A percentile compares a stretch with the other conserved stretches of the same genome.
These are phyloP conservation scores for Aureobasidium zeae DNA, from an alignment of 2,329 filamentous ascomycete species.

Conservation along the genomic window DNA sequence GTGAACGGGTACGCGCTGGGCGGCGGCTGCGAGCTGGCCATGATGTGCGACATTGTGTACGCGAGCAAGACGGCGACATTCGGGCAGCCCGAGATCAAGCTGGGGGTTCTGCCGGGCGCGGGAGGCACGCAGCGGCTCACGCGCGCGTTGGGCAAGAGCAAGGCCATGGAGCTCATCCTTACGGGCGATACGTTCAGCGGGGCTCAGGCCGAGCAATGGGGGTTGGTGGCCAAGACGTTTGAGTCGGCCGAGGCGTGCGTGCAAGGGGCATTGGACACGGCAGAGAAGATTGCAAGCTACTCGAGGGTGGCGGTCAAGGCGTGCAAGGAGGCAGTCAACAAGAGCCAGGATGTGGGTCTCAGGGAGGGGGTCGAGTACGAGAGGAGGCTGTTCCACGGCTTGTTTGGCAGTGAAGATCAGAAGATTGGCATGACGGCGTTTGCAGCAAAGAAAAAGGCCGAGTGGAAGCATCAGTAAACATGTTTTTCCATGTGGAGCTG, in stretches of 20 bases:
- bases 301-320: conserved; percentile 80
- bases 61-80: conserved; percentile 80
- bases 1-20: conserved; percentile 92
- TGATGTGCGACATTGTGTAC: conserved; percentile 97
- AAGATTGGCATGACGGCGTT: conserved; percentile 97
- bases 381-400: conserved; percentile 78
- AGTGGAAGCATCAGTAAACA: conserved; percentile 71
- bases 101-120: conserved; percentile 84
- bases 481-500: not conserved
- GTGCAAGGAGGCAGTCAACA: conserved; percentile 97
- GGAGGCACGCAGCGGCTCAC: conserved; percentile 87
- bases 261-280: conserved; percentile 69
- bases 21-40: conserved; percentile 89
- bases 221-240: conserved; percentile 75
- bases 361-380: conserved; percentile 92
- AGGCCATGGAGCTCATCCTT: conserved; percentile 84
- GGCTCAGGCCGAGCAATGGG: conserved; percentile 79
- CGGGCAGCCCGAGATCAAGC: conserved; percentile 93
- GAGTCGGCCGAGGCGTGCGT: conserved; percentile 72
- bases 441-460: conserved; percentile 84
- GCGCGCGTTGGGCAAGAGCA: conserved; percentile 56
- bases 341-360: conserved; percentile 85
- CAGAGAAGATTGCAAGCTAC: conserved; percentile 80
- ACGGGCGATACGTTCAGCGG: conserved; percentile 80
- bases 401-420: conserved; percentile 93